A percentile compares a stretch with the other conserved stretches of the same genome.
These are phyloP conservation scores for Suhomyces chickasaworum DNA, from an alignment of 1,139 yeast genomes.

Conservation along the genomic window DNA sequence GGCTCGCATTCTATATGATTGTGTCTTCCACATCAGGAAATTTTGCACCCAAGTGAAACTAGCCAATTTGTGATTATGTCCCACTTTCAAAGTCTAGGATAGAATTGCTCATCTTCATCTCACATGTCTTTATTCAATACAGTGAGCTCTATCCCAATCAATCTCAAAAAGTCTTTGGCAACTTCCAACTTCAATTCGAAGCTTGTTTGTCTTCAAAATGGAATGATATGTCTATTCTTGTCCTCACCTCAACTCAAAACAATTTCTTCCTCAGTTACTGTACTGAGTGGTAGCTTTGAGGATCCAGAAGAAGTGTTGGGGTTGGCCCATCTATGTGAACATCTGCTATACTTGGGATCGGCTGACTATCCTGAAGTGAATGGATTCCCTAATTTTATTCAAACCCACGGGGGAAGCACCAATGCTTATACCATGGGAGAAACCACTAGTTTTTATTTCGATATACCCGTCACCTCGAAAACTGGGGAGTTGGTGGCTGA, in stretches of 20 bases:
- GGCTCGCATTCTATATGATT: not conserved
- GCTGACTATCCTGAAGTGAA: conserved; percentile 52
- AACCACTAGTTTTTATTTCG: conserved; percentile 61
- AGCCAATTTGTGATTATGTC: too few relatives aligned
- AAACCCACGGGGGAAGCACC: conserved; percentile 53
- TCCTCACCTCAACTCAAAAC: conserved; percentile 56
- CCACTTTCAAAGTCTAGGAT: too few relatives aligned
- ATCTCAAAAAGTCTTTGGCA: conserved; percentile 29
- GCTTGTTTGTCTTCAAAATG: conserved; percentile 53
- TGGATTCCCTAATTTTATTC: conserved; percentile 44
- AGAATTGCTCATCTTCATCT: too few relatives aligned
- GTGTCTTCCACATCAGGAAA: conserved; percentile 7
- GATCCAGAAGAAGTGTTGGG: conserved; percentile 62
- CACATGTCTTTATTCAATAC: conserved; percentile 2
- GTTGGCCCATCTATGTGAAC: conserved; percentile 76
- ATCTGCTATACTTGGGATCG: conserved; percentile 62
- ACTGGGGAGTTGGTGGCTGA: conserved; percentile 41
- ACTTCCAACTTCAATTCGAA: conserved; percentile 40
- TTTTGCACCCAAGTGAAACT: conserved; percentile 6
- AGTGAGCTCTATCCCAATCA: not conserved
- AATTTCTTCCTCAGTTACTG: conserved; percentile 51
- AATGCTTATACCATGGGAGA: conserved; percentile 73
- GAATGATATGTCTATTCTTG: conserved; percentile 50
- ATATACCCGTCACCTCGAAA: conserved; percentile 44
- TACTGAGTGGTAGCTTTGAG: conserved; percentile 62